Base-by-base conservation (phyloP, 148 eudicot species). In the Beta vulgaris region DNA sequence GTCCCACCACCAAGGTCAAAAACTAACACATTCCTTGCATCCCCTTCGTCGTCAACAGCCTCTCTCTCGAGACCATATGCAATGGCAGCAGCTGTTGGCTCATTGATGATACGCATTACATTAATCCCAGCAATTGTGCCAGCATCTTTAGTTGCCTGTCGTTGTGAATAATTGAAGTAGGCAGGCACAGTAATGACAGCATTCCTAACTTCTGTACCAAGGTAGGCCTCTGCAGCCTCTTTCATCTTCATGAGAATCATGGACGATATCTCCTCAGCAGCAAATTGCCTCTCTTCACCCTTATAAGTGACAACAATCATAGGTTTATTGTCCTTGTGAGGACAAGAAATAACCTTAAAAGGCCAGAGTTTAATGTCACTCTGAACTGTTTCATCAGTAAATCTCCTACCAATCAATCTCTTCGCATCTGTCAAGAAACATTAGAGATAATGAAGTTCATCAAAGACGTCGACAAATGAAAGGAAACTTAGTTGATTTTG, bases 321-420 rank as follows among this genome's bases (percentile, higher is more conserved):
- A 7, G 66, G 66, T 13, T 34, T 62, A 16, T 34, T 34, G 11
- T 34, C 42, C 25, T 34, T 61, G 2, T 18, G 11, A 34, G 39
- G 66, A 12, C 25, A 32, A 11, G 40, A 61, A 34, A 61, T 10
- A 61, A 61, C 66, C 42, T 61, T 61, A 12, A 61, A 61, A 5
- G 66, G 66, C 66, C 66, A 61, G 66, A 32, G 40, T 61, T 34
- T 61, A 16, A 61, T 61, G 66, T 61, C 66, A 32, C 40, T 61
- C 3, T 61, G 66, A 16, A 61, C 66, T 5, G 23, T 7, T 61
- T 61, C 40, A 7, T 61, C 40, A 0, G 66, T 61, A 3, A 32
- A 61, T 34, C 66, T 34, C 25, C 66, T 18, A 32, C 66, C 66
- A 18, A 61, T 61, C 18, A 61, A 13, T 23, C 66, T 61, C 39